Percentiles rank a stretch among this genome's conserved stretches.
Conservation (phyloP, 768 basidiomycete species). For the Galerina sulciceps region DNA sequence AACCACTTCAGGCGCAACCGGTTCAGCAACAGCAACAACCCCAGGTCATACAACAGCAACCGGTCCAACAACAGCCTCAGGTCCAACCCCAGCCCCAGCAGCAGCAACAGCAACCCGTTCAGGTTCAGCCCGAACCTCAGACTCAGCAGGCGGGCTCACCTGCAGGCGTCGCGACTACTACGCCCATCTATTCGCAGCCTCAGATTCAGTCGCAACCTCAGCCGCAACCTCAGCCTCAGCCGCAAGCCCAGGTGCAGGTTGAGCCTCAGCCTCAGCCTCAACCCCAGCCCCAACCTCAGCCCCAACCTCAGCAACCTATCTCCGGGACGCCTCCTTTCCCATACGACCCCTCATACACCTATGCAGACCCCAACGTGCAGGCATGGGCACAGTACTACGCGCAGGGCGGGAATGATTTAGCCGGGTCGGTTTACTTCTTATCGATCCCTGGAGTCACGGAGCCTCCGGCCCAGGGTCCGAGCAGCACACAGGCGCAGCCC, state of each 20-base stretch:
- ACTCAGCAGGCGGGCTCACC: conserved; percentile 12
- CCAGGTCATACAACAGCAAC: conserved; percentile 6
- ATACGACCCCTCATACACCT: conserved; percentile 69
- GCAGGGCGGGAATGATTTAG: conserved; percentile 72
- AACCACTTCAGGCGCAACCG: not conserved
- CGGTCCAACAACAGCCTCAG: conserved; percentile 11
- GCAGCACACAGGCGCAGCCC: conserved; percentile 7
- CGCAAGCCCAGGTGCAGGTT: conserved; percentile 25
- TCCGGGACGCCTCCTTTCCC: conserved; percentile 50
- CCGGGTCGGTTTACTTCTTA: conserved; percentile 82
- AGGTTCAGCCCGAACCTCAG: conserved; percentile 20
- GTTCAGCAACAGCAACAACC: conserved; percentile 10
- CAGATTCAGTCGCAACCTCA: conserved; percentile 21
- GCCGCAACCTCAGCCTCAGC: conserved; percentile 30
- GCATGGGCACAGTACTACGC: conserved; percentile 89
- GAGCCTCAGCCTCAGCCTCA: conserved; percentile 25
- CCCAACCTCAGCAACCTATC: conserved; percentile 30
- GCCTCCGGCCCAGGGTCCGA: conserved; percentile 20
- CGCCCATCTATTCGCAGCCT: conserved; percentile 16
- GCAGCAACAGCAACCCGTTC: conserved; percentile 15
- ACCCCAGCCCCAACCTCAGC: conserved; percentile 28
- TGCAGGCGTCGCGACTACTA: conserved; percentile 20
- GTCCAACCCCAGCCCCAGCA: conserved; percentile 18
- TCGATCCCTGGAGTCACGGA: conserved; percentile 77
- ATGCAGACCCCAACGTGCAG: conserved; percentile 81